Conservation (phyloP, 2,329 filamentous ascomycete species). For the Zymoseptoria brevis region DNA sequence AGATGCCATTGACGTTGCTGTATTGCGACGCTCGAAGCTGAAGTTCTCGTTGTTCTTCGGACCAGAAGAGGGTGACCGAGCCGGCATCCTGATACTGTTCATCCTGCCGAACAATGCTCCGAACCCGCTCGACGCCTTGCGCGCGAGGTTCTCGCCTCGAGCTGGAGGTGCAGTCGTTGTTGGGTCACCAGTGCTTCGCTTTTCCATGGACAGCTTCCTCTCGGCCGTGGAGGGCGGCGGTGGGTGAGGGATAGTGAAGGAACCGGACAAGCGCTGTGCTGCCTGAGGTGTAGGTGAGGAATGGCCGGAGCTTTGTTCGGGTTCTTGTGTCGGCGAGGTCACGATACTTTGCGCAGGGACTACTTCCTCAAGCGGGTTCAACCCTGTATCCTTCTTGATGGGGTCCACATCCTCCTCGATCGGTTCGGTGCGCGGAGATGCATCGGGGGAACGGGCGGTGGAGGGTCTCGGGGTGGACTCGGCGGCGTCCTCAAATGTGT, state of each 20-base stretch:
- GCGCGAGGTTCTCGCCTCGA: slow-evolving; percentile 34
- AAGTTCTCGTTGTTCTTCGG: slow-evolving; percentile 11
- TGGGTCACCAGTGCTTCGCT: slow-evolving; percentile 12
- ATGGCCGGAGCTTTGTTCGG: slow-evolving; percentile 21
- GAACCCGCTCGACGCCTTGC: slow-evolving; percentile 83
- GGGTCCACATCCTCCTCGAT: neutral
- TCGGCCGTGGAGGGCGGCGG: slow-evolving; percentile 31
- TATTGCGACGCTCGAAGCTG: slow-evolving; percentile 18
- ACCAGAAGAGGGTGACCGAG: slow-evolving; percentile 39
- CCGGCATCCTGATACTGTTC: slow-evolving; percentile 50
- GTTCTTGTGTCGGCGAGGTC: neutral
- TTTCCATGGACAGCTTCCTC: slow-evolving; percentile 18
- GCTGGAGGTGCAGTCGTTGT: slow-evolving; percentile 27
- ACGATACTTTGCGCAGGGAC: neutral
- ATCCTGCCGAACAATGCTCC: slow-evolving; percentile 64
- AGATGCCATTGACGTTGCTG: slow-evolving; percentile 16
- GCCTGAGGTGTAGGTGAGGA: slow-evolving; percentile 16
- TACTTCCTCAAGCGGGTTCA: neutral
- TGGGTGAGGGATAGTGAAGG: slow-evolving; percentile 55
- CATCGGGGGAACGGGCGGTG: neutral
- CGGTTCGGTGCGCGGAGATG: neutral
- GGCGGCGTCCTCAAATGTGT: slow-evolving; percentile 76
- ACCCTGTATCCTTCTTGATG: neutral
- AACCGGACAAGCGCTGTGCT: slow-evolving; percentile 63
- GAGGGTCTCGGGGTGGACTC: slow-evolving; percentile 41